Evolutionary conservation across 23 red algal species (phyloP).

Genomic region (Agarophyton chilense): DNA sequence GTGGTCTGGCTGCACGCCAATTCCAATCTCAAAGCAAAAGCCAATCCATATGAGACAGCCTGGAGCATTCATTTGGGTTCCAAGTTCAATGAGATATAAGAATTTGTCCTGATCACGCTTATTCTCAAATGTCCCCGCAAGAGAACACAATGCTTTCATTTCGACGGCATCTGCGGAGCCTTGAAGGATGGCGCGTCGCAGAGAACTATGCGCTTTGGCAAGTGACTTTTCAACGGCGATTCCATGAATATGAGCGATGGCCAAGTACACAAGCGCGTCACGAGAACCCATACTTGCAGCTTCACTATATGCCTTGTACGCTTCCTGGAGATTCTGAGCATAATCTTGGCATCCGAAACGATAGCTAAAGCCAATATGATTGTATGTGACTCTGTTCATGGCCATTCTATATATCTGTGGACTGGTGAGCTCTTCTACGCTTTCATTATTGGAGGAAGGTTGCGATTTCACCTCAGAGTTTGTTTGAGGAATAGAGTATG

Average conservation of each 20-base stretch:
- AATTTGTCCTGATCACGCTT: neutral
- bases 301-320: conserved; percentile 5
- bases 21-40: conserved; percentile 29
- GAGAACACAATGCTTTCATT: neutral
- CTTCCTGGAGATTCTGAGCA: neutral
- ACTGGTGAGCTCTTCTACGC: neutral
- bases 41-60: conserved; percentile 18
- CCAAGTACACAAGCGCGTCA: conserved; percentile 13
- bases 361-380: conserved; percentile 6
- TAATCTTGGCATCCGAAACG: neutral
- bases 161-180: conserved; percentile 32
- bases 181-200: conserved; percentile 30
- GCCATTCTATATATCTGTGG: conserved; percentile 48
- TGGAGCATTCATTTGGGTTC: neutral
- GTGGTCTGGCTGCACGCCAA: neutral
- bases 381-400: neutral
- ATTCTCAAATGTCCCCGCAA: neutral
- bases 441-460: neutral
- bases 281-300: conserved; percentile 13
- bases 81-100: conserved; percentile 1
- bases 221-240: neutral
- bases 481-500: neutral
- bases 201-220: neutral
- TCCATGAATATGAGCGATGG: neutral
- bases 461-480: neutral